Base-by-base conservation (phyloP, 1,284 basidiomycete species). In the Hortiboletus rubellus region DNA sequence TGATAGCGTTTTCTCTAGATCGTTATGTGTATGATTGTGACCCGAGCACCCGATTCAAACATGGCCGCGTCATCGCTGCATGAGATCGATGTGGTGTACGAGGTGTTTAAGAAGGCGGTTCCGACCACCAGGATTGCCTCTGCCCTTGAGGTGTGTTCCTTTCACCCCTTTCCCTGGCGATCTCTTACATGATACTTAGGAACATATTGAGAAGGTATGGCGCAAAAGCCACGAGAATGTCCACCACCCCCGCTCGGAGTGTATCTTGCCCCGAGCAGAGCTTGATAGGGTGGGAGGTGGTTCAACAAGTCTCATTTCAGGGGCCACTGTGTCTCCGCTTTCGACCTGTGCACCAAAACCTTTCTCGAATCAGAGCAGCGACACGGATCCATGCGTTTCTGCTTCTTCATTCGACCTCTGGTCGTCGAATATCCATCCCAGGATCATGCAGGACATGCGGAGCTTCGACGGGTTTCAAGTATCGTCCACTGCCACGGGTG, bases 11-110 rank as follows among this genome's bases (percentile, higher is more conserved):
- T 31, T 11, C 17, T 30, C 30, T 61, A 90, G 87, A 82, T 89
- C 56, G 82, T 87, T 5, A 82, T 89, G 82, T 86, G 85, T 57
- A 75, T 89, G 52, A 71, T 89, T 7, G 81, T 82, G 1, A 83
- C 81, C 6, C 78, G 79, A 15, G 80, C 84, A 2, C 84, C 87
- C 0, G 76, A 69, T 14, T 85, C 83, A 3, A 81, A 79, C 38
- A 73, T 89, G 62, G 77, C 83, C 1, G 66, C 72, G 6, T 76
- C 82, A 2, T 81, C 86, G 8, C 59, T 87, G 41, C 76, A 79
- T n/a, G 84, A 87, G 63, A 72, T 89, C 15, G 81, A 84, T 59
- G 67, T 70, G 17, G 68, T 84, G 7, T 72, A 77, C 27, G 72
- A 74, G 1, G 59, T 86, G 3, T 84, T 88, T 54, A 77, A 83